Conservation (phyloP, 1,284 basidiomycete genomes). For the Uromyces viciae-fabae region DNA sequence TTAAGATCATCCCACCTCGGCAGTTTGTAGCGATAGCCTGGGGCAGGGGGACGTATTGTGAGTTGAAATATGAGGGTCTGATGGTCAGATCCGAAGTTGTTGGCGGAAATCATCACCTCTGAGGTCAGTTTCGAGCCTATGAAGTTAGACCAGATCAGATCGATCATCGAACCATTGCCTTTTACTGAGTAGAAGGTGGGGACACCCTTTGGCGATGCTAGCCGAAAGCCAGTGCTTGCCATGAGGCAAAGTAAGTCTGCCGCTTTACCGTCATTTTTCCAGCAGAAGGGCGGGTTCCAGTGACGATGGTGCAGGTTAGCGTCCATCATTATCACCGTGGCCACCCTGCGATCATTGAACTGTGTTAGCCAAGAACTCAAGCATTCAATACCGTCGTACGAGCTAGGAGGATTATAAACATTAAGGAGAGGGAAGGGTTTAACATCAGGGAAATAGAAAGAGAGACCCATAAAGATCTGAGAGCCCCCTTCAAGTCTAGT, state of each 20-base stretch:
- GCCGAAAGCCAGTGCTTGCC: background rate
- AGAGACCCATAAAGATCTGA: background rate
- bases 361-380: background rate
- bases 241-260: background rate
- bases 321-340: background rate
- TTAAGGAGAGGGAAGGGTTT: background rate
- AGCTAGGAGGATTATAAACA: background rate
- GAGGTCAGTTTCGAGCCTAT: background rate
- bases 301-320: background rate
- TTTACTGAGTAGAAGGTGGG: background rate
- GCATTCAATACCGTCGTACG: background rate
- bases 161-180: background rate
- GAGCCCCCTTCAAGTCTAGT: background rate
- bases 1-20: background rate
- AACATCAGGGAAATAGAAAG: background rate
- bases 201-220: background rate
- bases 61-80: background rate
- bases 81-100: slow-evolving; percentile 2
- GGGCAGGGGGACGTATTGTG: background rate
- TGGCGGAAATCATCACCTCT: background rate
- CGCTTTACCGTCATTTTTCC: background rate
- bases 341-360: background rate
- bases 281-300: background rate
- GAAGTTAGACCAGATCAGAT: slow-evolving; percentile 16
- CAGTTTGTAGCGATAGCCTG: background rate